Evolutionary conservation across 306 rosid genomes (phyloP).

Genomic region (Sicyos edulis): DNA sequence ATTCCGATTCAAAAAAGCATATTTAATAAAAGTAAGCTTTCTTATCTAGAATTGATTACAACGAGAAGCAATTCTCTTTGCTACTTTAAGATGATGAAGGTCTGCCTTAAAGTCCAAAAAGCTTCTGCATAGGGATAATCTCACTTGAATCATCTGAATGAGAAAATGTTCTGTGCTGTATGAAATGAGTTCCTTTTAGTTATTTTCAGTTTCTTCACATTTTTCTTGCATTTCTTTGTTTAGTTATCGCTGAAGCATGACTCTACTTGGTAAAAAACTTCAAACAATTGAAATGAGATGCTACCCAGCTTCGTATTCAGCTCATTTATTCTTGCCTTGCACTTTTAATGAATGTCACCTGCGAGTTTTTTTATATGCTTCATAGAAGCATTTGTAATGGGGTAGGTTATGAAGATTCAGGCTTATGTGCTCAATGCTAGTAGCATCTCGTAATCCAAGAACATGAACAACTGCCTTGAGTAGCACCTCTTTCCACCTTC

Average conservation of each 20-base stretch:
- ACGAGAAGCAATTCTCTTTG: not conserved
- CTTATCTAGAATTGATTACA: not conserved
- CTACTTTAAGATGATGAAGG: not conserved
- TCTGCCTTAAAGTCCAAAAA: not conserved
- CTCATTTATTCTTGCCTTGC: not conserved
- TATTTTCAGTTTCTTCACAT: not conserved
- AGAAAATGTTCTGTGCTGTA: not conserved
- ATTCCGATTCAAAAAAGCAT: not conserved
- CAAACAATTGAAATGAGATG: not conserved
- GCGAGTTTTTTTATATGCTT: not conserved
- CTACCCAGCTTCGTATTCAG: not conserved
- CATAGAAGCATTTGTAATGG: no score
- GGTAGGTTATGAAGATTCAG: not conserved
- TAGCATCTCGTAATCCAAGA: not conserved
- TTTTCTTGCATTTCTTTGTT: constrained; percentile 1
- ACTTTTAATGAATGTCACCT: not conserved
- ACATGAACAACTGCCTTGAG: no score
- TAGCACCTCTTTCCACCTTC: no score
- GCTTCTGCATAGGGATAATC: not conserved
- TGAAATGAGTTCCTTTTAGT: not conserved
- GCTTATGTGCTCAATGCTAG: not conserved
- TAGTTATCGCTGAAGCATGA: not conserved
- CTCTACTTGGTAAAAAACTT: not conserved
- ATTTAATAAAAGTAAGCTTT: not conserved
- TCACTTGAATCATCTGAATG: constrained; percentile 8